These are phyloP conservation scores for Boletellus deceptivus DNA, from an alignment of 1,284 basidiomycete genomes.

Conservation along the genomic window DNA sequence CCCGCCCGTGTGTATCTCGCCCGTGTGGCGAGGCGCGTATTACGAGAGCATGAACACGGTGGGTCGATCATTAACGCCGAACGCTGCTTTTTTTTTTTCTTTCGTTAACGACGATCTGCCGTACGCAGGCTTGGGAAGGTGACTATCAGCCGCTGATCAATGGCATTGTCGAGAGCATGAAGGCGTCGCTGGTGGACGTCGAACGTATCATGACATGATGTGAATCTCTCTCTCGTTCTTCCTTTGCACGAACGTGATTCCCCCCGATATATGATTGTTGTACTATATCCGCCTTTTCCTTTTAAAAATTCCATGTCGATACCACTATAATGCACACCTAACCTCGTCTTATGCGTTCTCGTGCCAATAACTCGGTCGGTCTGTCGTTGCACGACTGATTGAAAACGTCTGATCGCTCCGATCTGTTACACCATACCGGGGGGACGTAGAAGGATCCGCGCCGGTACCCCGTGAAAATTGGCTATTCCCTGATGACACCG, in stretches of 20 bases:
- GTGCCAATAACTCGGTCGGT: neutral
- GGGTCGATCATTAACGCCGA: constrained; percentile 4
- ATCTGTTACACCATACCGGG: too few species aligned
- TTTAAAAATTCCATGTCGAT: neutral
- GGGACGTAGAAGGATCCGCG: too few species aligned
- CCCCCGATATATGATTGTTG: neutral
- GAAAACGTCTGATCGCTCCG: too few species aligned
- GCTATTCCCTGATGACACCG: too few species aligned
- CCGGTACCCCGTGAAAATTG: too few species aligned
- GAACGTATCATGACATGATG: constrained; percentile 32
- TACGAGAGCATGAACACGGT: constrained; percentile 38
- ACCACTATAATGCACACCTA: neutral
- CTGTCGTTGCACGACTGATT: too few species aligned
- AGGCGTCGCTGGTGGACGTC: constrained; percentile 25
- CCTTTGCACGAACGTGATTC: neutral
- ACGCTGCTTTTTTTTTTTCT: too few species aligned
- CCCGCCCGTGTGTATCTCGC: constrained; percentile 39
- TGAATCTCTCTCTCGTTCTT: too few species aligned
- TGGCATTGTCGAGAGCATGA: constrained; percentile 30
- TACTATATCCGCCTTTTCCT: neutral
- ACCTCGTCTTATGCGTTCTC: neutral
- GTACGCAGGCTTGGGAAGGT: constrained; percentile 33
- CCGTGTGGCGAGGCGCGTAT: constrained; percentile 31
- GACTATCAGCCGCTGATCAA: constrained; percentile 33
- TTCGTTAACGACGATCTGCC: too few species aligned